Percentiles rank a stretch among this genome's conserved stretches.
These are phyloP conservation scores for Cynara cardunculus DNA, from an alignment of 129 eudicot genomes.

Conservation along the genomic window DNA sequence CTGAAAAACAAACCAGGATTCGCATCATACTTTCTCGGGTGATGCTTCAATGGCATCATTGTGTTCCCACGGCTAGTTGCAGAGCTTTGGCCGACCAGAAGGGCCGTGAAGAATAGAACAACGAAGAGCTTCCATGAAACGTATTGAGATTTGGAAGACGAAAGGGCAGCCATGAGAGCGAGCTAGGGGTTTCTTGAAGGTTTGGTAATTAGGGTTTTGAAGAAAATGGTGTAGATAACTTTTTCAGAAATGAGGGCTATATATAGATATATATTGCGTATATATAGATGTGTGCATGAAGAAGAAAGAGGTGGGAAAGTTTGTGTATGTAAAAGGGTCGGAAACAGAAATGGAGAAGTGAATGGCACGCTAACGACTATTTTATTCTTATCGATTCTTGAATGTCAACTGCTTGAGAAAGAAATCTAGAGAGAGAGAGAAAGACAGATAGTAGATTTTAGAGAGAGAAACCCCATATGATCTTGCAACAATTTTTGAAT, in stretches of 20 bases:
- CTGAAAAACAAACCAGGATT: slow-evolving; percentile 25
- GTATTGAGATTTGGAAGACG: slow-evolving; percentile 1
- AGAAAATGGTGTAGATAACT: slow-evolving; percentile 3
- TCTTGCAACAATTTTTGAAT: slow-evolving; percentile 11
- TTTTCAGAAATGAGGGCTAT: neutral
- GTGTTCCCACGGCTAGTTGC: slow-evolving; percentile 41
- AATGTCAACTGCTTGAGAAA: slow-evolving; percentile 32
- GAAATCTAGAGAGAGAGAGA: slow-evolving; percentile 9
- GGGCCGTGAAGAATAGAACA: slow-evolving; percentile 10
- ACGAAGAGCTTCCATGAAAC: slow-evolving; percentile 13
- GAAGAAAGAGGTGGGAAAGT: neutral
- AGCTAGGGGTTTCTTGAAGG: neutral
- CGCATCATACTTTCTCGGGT: slow-evolving; percentile 13
- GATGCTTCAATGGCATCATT: slow-evolving; percentile 27
- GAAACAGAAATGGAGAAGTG: slow-evolving; percentile 28
- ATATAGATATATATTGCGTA: neutral
- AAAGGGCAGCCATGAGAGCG: slow-evolving; percentile 15
- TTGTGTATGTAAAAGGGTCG: slow-evolving; percentile 29
- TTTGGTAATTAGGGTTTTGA: slow-evolving; percentile 13
- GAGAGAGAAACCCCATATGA: slow-evolving; percentile 11
- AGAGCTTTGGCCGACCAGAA: slow-evolving; percentile 25
- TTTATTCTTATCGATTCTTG: neutral
- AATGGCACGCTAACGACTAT: slow-evolving; percentile 30
- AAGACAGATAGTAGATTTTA: neutral
- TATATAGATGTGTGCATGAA: neutral